Conservation (phyloP, 1,139 yeast genomes). For the Taiozyma sp. region DNA sequence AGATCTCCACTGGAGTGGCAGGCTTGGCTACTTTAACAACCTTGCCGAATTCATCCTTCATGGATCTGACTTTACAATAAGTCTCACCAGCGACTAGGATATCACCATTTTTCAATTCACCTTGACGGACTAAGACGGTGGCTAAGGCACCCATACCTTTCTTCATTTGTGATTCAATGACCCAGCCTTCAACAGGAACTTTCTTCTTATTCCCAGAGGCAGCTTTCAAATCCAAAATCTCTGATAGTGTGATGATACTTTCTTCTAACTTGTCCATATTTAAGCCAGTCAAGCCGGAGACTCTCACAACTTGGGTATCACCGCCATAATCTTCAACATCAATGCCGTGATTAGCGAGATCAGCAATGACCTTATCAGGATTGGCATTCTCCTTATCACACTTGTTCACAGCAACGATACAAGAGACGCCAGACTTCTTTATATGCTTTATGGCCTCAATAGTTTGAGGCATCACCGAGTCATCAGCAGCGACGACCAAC, state of each 20-base stretch:
- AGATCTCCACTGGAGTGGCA: constrained; percentile 84
- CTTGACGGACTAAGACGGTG: constrained; percentile 77
- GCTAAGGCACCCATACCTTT: constrained; percentile 87
- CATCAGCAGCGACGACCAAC: constrained; percentile 97
- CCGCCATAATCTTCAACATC: constrained; percentile 95
- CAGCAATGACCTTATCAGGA: constrained; percentile 65
- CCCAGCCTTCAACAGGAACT: constrained; percentile 74
- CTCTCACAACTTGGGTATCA: constrained; percentile 84
- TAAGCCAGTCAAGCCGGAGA: constrained; percentile 81
- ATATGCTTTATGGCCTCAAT: constrained; percentile 95
- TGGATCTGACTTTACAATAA: constrained; percentile 78
- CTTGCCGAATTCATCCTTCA: constrained; percentile 73
- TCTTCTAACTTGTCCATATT: constrained; percentile 90
- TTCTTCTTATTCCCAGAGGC: constrained; percentile 29
- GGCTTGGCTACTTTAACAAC: constrained; percentile 69
- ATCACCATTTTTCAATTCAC: constrained; percentile 67
- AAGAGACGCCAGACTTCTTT: constrained; percentile 38
- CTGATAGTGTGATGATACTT: constrained; percentile 81
- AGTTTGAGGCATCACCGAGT: constrained; percentile 97
- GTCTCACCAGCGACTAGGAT: constrained; percentile 81
- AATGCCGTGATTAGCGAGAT: constrained; percentile 70
- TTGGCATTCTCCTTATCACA: constrained; percentile 80
- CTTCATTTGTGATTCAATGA: constrained; percentile 79
- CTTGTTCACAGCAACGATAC: constrained; percentile 89
- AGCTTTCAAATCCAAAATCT: constrained; percentile 73